phyloP scores from a whole-genome alignment of 129 eudicot species.

The Helianthus tuberosus region DNA sequence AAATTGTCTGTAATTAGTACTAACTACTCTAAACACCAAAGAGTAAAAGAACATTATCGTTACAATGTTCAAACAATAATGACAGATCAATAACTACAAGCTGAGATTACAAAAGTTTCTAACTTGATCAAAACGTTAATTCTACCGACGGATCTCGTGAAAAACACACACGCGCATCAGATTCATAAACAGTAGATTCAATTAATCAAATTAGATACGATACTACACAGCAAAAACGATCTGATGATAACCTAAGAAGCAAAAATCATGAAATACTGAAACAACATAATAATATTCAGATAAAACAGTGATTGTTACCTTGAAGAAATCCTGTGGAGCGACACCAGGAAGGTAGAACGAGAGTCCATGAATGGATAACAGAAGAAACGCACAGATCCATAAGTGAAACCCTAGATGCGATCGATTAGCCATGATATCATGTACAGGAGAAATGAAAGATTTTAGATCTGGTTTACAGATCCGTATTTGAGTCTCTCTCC shows the following conservation, averaged over 20 bases:
- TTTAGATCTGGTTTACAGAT: slow-evolving; percentile 33
- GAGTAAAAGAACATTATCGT: neutral
- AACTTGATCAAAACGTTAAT: neutral
- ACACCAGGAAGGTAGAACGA: slow-evolving; percentile 74
- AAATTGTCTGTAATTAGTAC: neutral
- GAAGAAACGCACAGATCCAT: slow-evolving; percentile 37
- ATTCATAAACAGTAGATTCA: neutral
- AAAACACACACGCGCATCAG: neutral
- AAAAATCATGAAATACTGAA: neutral
- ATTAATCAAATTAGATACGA: neutral
- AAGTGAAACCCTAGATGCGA: slow-evolving; percentile 37
- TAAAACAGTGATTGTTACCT: slow-evolving; percentile 27
- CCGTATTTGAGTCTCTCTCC: slow-evolving; percentile 16
- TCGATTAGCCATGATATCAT: slow-evolving; percentile 43
- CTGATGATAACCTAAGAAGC: neutral
- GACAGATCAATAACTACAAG: slow-evolving; percentile 3
- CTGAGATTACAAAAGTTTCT: slow-evolving; percentile 9
- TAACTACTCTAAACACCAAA: neutral
- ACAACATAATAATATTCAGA: slow-evolving; percentile 3
- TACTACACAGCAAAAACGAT: slow-evolving; percentile 9
- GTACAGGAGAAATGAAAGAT: slow-evolving; percentile 24
- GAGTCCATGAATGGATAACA: slow-evolving; percentile 35
- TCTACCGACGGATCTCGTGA: slow-evolving; percentile 6
- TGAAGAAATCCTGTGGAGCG: slow-evolving; percentile 66
- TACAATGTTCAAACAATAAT: neutral